Evolutionary conservation across 768 basidiomycete genomes (phyloP), one percentile per base, ranked within the genome.

Genomic region (Hericium alpestre): DNA sequence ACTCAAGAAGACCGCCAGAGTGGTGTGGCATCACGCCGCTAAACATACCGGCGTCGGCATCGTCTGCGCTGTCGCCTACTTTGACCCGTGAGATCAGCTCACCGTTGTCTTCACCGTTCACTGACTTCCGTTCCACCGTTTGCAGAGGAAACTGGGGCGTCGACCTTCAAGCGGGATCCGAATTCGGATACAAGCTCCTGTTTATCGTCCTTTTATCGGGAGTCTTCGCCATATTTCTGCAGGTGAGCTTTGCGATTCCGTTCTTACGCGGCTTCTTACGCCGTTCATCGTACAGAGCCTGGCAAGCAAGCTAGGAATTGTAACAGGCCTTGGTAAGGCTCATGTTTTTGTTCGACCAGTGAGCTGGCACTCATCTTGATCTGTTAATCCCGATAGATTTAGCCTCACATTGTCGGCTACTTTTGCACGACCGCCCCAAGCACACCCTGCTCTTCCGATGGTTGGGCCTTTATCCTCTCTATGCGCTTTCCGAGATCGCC

Each of bases 201-300:
- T 94, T 95, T 70, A 76, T 91, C 16, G 84, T 98, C 12, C 77
- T 96, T 5, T 67, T 96, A n/a, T 74, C 93, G 1, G 92, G 93
- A 9, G 61, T 94, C 6, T 84, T 90, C 55, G 92, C 90, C 16
- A 85, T 87, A 2, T 83, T 89, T 60, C 75, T 93, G 12, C 94
- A 96, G 79, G 87, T 81, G 59, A 16, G 32, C 47, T 37, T 25
- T 15, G 48, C 47, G 27, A 11, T 7, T 16, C 40, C 15, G 23
- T 43, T 43, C 56, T 32, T 55, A 39, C 38, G 47, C 2, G 51
- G 11, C 32, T 46, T 57, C 20, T 25, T 40, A 41, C 11, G 32
- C 32, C 32, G 32, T 32, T 0, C 32, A 32, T 32, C 51, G 53
- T 10, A 39, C 41, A 90, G 87, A 79, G 87, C 23, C 78, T 93